Evolutionary conservation across 257 asterid genomes (phyloP).

Genomic region (Avicennia marina): DNA sequence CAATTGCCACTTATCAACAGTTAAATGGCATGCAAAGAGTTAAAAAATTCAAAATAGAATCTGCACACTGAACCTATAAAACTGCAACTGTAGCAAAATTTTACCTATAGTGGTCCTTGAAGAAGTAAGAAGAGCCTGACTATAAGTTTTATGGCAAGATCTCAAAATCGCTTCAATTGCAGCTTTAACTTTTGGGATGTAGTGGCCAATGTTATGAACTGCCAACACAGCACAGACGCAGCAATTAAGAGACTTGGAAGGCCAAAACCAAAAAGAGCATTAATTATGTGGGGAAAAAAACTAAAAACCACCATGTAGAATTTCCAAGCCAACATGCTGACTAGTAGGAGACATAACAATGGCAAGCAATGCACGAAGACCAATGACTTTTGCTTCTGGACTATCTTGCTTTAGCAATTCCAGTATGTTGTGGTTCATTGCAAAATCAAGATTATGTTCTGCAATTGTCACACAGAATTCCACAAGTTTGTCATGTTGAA

Average conservation of each 20-base stretch:
- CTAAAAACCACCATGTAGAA: constrained; percentile 73
- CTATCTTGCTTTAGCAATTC: constrained; percentile 96
- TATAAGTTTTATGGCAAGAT: constrained; percentile 78
- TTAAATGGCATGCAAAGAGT: constrained; percentile 6
- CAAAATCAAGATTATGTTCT: constrained; percentile 97
- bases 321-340: constrained; percentile 92
- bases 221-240: constrained; percentile 34
- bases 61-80: not conserved
- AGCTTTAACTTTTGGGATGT: constrained; percentile 95
- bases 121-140: constrained; percentile 96
- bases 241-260: constrained; percentile 11
- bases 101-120: constrained; percentile 94
- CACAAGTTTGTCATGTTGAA: constrained; percentile 96
- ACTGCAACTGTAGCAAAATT: constrained; percentile 19
- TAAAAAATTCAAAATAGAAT: constrained; percentile 8
- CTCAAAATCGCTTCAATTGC: constrained; percentile 91
- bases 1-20: constrained; percentile 6
- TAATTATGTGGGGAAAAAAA: constrained; percentile 17
- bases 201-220: constrained; percentile 95
- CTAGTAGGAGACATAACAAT: constrained; percentile 96
- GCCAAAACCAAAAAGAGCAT: constrained; percentile 15
- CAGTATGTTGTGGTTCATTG: constrained; percentile 90
- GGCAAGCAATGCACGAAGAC: constrained; percentile 98
- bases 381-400: constrained; percentile 98
- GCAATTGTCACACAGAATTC: constrained; percentile 98